A percentile compares a stretch with the other conserved stretches of the same genome.
phyloP scores from a whole-genome alignment of 169 alveolate species.

The Besnoitia besnoiti region DNA sequence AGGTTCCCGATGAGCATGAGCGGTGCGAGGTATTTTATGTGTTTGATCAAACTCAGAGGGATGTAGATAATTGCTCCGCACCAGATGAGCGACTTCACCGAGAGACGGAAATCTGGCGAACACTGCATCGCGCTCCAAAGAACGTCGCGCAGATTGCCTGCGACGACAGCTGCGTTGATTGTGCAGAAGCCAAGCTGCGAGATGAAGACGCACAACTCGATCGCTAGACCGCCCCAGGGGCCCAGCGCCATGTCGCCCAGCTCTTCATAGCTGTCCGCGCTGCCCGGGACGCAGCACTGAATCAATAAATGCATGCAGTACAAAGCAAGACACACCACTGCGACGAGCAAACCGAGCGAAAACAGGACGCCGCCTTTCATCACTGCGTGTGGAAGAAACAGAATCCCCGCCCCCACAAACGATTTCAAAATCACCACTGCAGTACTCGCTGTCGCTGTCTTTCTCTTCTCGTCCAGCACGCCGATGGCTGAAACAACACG shows the following conservation, averaged over 20 bases:
- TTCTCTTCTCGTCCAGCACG: neutral
- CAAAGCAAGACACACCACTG: neutral
- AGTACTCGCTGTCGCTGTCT: slow-evolving; percentile 27
- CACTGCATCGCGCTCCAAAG: neutral
- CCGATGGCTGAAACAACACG: neutral
- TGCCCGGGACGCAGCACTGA: neutral
- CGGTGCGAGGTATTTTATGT: slow-evolving; percentile 39
- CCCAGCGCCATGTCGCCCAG: slow-evolving; percentile 18
- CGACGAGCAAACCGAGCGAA: neutral
- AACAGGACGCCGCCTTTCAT: slow-evolving; percentile 39
- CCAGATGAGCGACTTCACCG: neutral
- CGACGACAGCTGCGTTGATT: neutral
- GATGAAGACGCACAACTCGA: slow-evolving; percentile 27
- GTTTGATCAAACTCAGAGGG: slow-evolving; percentile 12
- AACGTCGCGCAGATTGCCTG: slow-evolving; percentile 26
- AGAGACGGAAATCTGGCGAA: neutral
- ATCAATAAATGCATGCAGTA: slow-evolving; percentile 28
- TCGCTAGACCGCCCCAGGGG: neutral
- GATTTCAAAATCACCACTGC: slow-evolving; percentile 31
- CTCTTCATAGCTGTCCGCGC: slow-evolving; percentile 28
- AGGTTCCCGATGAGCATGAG: slow-evolving; percentile 13
- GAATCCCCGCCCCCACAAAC: slow-evolving; percentile 39
- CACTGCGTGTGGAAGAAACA: slow-evolving; percentile 39
- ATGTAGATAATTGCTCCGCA: neutral
- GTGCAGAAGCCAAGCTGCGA: slow-evolving; percentile 47